Percentiles rank a stretch among this genome's conserved stretches.
Conservation (phyloP, 768 basidiomycete species). For the Boletus insuetus region DNA sequence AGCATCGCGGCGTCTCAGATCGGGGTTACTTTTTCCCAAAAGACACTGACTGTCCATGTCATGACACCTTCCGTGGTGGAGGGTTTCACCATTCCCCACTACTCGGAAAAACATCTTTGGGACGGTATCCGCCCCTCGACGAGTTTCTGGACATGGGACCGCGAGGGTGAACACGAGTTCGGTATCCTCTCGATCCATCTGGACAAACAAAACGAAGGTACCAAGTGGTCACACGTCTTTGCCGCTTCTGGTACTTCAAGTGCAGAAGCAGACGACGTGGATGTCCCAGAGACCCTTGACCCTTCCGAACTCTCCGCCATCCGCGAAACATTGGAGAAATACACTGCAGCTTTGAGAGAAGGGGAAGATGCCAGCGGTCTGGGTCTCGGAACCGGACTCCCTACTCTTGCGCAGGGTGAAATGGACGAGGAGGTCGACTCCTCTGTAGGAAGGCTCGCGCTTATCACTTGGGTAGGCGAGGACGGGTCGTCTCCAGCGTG, state of each 20-base stretch:
- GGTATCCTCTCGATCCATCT: slow-evolving; percentile 81
- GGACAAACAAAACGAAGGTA: slow-evolving; percentile 80
- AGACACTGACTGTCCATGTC: slow-evolving; percentile 65
- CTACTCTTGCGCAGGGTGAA: slow-evolving; percentile 84
- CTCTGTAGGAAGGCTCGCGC: slow-evolving; percentile 61
- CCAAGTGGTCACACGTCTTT: slow-evolving; percentile 88
- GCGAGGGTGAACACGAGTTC: slow-evolving; percentile 62
- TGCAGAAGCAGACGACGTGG: slow-evolving; percentile 44
- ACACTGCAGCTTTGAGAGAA: slow-evolving; percentile 60
- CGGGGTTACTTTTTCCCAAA: slow-evolving; percentile 61
- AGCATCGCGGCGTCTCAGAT: slow-evolving; percentile 61
- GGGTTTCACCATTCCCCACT: slow-evolving; percentile 49
- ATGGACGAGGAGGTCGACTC: slow-evolving; percentile 88
- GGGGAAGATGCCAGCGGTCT: slow-evolving; percentile 61
- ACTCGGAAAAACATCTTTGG: slow-evolving; percentile 70
- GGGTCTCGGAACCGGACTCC: slow-evolving; percentile 65
- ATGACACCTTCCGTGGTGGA: slow-evolving; percentile 32
- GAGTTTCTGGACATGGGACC: slow-evolving; percentile 95
- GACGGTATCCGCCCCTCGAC: slow-evolving; percentile 69
- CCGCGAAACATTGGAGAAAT: slow-evolving; percentile 82
- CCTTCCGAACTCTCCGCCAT: slow-evolving; percentile 78
- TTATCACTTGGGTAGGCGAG: slow-evolving; percentile 63
- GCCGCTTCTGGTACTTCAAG: slow-evolving; percentile 41
- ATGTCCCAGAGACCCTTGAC: slow-evolving; percentile 87
- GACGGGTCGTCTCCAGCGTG: slow-evolving; percentile 48